These are phyloP conservation scores for Rhodotorula toruloides DNA, from an alignment of 768 basidiomycete genomes.

Conservation along the genomic window DNA sequence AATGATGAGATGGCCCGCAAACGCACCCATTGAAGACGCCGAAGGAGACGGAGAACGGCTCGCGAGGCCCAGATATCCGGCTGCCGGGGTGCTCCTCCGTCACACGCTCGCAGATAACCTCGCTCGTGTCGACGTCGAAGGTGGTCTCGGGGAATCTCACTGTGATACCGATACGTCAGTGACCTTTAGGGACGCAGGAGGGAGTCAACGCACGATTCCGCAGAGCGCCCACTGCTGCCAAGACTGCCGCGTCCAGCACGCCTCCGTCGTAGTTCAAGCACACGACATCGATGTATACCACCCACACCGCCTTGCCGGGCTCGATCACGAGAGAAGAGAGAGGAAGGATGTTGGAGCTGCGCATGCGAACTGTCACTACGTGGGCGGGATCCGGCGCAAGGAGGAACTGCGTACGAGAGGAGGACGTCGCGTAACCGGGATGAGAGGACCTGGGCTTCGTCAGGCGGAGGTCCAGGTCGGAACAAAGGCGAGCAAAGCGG, in stretches of 20 bases:
- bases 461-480: constrained; percentile 88
- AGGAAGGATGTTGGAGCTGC: constrained; percentile 63
- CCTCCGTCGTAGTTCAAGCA: constrained; percentile 99
- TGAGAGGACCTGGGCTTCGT: constrained; percentile 88
- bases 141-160: constrained; percentile 22
- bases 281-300: constrained; percentile 86
- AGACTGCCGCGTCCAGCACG: constrained; percentile 78
- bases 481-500: constrained; percentile 88
- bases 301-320: constrained; percentile 76
- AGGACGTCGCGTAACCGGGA: constrained; percentile 73
- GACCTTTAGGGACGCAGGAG: constrained; percentile 67
- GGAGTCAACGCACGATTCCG: constrained; percentile 52
- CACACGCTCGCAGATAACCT: constrained; percentile 23
- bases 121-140: constrained; percentile 17
- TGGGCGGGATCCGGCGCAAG: background rate
- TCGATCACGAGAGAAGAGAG: constrained; percentile 71
- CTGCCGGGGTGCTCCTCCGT: constrained; percentile 47
- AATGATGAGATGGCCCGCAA: background rate
- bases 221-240: constrained; percentile 82
- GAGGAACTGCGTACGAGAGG: constrained; percentile 59
- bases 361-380: background rate
- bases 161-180: constrained; percentile 61
- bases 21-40: constrained; percentile 77
- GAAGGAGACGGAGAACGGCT: constrained; percentile 56
- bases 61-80: constrained; percentile 53